These are phyloP conservation scores for Heliophila coronopifolia DNA, from an alignment of 441 rosid genomes.

Conservation along the genomic window DNA sequence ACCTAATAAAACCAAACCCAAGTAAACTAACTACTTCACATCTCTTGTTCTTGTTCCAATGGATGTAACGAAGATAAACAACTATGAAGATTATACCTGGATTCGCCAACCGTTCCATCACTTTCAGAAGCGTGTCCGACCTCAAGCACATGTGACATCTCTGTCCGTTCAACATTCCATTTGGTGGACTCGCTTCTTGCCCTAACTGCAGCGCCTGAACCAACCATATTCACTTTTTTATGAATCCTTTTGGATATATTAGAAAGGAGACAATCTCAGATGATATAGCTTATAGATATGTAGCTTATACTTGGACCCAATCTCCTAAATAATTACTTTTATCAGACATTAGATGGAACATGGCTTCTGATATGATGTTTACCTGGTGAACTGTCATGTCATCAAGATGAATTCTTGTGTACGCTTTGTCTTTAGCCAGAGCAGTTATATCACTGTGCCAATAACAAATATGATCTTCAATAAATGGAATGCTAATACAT, in stretches of 20 bases:
- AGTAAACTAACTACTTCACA: neutral
- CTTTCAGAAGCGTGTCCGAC: conserved; percentile 55
- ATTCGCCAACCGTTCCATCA: conserved; percentile 74
- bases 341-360: neutral
- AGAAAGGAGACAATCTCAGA: neutral
- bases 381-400: conserved; percentile 94
- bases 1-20: conserved; percentile 38
- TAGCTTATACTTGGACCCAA: neutral
- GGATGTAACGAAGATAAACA: neutral
- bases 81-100: conserved; percentile 46
- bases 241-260: neutral
- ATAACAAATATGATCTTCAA: conserved; percentile 3
- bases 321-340: neutral
- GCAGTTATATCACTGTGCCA: conserved; percentile 90
- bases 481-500: conserved; percentile 2
- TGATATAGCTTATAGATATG: neutral
- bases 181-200: conserved; percentile 59
- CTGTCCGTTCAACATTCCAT: conserved; percentile 52
- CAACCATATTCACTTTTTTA: conserved; percentile 1
- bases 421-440: conserved; percentile 88
- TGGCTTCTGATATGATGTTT: conserved; percentile 16
- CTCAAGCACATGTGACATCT: conserved; percentile 87
- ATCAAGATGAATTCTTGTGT: conserved; percentile 81
- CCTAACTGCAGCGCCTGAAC: conserved; percentile 92
- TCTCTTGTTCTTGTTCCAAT: neutral